These are phyloP conservation scores for Trematosphaeria pertusa DNA, from an alignment of 2,329 filamentous ascomycete genomes.

Conservation along the genomic window DNA sequence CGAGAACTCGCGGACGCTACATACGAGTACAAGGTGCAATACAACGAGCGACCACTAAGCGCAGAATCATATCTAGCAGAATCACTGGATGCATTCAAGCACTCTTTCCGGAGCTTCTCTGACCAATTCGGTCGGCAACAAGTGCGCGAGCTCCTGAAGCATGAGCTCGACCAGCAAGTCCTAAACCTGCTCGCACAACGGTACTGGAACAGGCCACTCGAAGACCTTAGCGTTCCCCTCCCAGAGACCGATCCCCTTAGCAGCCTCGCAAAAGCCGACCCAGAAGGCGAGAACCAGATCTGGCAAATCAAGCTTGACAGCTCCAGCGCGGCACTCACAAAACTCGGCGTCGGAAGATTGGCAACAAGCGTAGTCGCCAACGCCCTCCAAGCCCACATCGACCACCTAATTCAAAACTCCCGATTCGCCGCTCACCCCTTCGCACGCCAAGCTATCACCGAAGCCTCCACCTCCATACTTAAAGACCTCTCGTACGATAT, in stretches of 20 bases:
- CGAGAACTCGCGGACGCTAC: slow-evolving; percentile 96
- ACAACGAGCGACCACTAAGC: slow-evolving; percentile 93
- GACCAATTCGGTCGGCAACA: slow-evolving; percentile 88
- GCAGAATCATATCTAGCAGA: slow-evolving; percentile 97
- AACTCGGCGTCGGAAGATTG: slow-evolving; percentile 89
- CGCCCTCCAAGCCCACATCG: slow-evolving; percentile 84
- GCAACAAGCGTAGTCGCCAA: slow-evolving; percentile 91
- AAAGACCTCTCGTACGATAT: slow-evolving; percentile 97
- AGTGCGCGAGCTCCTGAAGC: slow-evolving; percentile 87
- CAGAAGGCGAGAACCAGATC: slow-evolving; percentile 74
- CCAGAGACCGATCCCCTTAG: slow-evolving; percentile 75
- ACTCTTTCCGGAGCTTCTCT: slow-evolving; percentile 93
- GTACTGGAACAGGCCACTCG: slow-evolving; percentile 96
- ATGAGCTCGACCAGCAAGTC: slow-evolving; percentile 92
- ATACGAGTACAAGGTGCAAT: slow-evolving; percentile 99
- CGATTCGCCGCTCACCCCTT: slow-evolving; percentile 92
- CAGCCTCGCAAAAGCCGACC: slow-evolving; percentile 83
- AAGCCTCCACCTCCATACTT: slow-evolving; percentile 86
- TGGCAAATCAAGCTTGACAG: slow-evolving; percentile 96
- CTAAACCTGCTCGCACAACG: slow-evolving; percentile 89
- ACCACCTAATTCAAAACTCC: slow-evolving; percentile 77
- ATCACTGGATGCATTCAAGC: slow-evolving; percentile 94
- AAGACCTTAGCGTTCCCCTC: slow-evolving; percentile 73
- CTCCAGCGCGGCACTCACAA: slow-evolving; percentile 87
- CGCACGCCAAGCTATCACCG: slow-evolving; percentile 88